These are phyloP conservation scores for Cavenderia fasciculata DNA, from an alignment of 78 protist genomes.

Conservation along the genomic window DNA sequence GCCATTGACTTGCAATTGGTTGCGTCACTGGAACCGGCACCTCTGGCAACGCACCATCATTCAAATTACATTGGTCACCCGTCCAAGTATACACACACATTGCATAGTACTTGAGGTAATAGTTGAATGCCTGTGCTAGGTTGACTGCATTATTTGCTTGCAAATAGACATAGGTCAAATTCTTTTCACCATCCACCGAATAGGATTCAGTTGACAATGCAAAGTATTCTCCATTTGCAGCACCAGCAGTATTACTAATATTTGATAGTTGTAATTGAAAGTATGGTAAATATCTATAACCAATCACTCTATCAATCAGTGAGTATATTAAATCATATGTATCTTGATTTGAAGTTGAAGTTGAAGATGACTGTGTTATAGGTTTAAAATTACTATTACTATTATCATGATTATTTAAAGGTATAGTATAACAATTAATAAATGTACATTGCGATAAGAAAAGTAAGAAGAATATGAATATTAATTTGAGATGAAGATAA, in stretches of 20 bases:
- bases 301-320: not conserved
- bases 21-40: not conserved
- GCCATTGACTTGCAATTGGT: not conserved
- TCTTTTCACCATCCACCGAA: too few species aligned
- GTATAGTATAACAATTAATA: not conserved
- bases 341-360: not conserved
- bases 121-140: slow-evolving; percentile 35
- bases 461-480: not conserved
- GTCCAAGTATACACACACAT: slow-evolving; percentile 63
- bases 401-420: not conserved
- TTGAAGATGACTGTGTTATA: not conserved
- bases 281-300: not conserved
- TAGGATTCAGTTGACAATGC: not conserved
- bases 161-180: not conserved
- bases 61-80: slow-evolving; percentile 56
- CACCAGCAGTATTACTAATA: not conserved
- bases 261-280: not conserved
- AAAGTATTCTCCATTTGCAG: not conserved
- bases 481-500: not conserved
- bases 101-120: slow-evolving; percentile 55
- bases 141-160: slow-evolving; percentile 42
- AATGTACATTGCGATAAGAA: not conserved
- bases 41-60: not conserved
- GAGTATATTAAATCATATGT: not conserved
- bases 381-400: not conserved